phyloP scores from a whole-genome alignment of 2,329 filamentous ascomycete genomes.

The Pseudocercospora cruenta region DNA sequence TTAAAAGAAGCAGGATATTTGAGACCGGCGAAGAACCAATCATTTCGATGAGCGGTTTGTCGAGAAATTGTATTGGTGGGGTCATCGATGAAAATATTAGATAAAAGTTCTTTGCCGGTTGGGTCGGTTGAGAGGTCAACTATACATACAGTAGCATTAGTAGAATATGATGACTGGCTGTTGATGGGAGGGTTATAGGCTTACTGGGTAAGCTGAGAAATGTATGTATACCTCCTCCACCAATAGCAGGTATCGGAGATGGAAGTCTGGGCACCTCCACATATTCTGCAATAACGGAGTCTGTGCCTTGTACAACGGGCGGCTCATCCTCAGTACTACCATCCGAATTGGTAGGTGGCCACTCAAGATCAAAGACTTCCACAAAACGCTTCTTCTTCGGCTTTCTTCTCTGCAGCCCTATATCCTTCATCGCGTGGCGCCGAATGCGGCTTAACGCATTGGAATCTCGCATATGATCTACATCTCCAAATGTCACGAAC shows the following conservation, averaged over 20 bases:
- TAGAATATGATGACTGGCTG: too few species aligned
- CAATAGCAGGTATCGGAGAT: slow-evolving; percentile 10
- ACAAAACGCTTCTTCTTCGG: slow-evolving; percentile 17
- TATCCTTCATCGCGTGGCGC: slow-evolving; percentile 20
- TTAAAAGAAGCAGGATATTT: slow-evolving; percentile 13
- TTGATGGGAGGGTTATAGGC: not conserved
- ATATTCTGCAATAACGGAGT: not conserved
- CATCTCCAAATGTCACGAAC: slow-evolving; percentile 12
- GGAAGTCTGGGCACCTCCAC: not conserved
- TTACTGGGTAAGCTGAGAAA: slow-evolving; percentile 13
- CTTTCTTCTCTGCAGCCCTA: slow-evolving; percentile 13
- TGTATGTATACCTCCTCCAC: slow-evolving; percentile 9
- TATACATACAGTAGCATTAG: not conserved
- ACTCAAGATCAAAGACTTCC: not conserved
- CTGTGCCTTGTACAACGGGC: too few species aligned
- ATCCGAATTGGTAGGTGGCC: not conserved
- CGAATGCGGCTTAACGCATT: slow-evolving; percentile 12
- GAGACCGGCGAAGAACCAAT: slow-evolving; percentile 12
- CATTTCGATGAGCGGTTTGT: not conserved
- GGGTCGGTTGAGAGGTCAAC: not conserved
- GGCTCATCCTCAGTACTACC: not conserved
- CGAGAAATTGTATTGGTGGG: not conserved
- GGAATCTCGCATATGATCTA: slow-evolving; percentile 9
- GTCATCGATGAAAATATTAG: not conserved
- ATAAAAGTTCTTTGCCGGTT: not conserved